Evolutionary conservation across 768 basidiomycete genomes (phyloP), one percentile per base, ranked within the genome.

Genomic region (Boletales sp.): DNA sequence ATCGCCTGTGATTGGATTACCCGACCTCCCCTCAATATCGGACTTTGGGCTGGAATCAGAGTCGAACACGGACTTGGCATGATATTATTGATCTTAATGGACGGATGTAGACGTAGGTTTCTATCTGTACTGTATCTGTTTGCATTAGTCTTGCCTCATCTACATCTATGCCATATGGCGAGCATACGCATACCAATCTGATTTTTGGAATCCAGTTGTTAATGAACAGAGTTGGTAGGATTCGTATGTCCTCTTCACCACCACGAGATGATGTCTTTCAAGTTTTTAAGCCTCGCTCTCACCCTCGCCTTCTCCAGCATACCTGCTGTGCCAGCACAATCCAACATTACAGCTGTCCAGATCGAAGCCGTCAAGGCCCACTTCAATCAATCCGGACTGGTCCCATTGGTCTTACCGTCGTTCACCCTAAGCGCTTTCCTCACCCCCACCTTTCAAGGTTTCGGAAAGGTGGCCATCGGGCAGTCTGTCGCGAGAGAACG

Each of bases 291-390:
- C 30, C 45, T 60, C 45, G 62, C n/a, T n/a, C n/a, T n/a, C n/a
- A n/a, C 70, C 53, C 60, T 76, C 46, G 63, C 71, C 50, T 59
- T 82, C 56, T 58, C 73, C 45, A 42, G 11, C 24, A 14, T 43
- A 30, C 70, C 74, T 30, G 64, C 77, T 59, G 71, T 69, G 48
- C 54, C 63, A 32, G 80, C 80, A 19, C 82, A 85, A 64, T 56
- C 63, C 48, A 69, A 68, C 48, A 71, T 70, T 47, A 66, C 68
- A 31, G 52, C 62, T 18, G 54, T 83, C 32, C 74, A 75, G 49
- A 69, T 87, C 41, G 74, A 74, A 48, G 81, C 78, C 32, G 80
- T 87, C 45, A 70, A 84, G 61, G 88, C 87, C 18, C 82, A 90
- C 65, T 86, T 90, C 65, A 67, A 58, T 13, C 76, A 79, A 51